Conservation (phyloP, 441 rosid species). For the Brassica hybrid region DNA sequence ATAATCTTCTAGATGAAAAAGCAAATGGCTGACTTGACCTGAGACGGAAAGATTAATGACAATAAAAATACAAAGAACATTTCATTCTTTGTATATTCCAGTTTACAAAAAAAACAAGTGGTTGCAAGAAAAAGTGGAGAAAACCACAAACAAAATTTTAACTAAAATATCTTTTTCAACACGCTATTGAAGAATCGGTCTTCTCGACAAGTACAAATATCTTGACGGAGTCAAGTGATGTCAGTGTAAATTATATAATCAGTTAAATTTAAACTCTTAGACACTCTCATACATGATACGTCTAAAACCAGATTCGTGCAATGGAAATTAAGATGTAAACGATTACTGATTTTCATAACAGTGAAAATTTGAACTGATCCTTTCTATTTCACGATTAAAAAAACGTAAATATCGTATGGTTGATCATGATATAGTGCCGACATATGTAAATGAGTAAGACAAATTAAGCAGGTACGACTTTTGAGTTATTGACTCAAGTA, state of each 20-base stretch:
- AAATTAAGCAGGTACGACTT: constrained; percentile 31
- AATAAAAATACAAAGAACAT: not conserved
- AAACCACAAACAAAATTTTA: not conserved
- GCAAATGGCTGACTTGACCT: constrained; percentile 34
- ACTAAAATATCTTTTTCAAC: constrained; percentile 29
- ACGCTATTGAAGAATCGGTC: constrained; percentile 35
- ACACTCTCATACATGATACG: too few species aligned
- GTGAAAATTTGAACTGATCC: not conserved
- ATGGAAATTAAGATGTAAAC: not conserved
- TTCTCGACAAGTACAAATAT: constrained; percentile 26
- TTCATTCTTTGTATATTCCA: not conserved
- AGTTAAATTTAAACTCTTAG: too few species aligned
- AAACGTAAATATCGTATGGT: not conserved
- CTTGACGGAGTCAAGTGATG: constrained; percentile 33
- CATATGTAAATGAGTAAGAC: constrained; percentile 20
- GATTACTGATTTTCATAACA: not conserved
- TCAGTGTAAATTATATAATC: constrained; percentile 1
- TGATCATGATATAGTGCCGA: not conserved
- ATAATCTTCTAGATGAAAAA: constrained; percentile 37
- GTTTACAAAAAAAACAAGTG: constrained; percentile 5
- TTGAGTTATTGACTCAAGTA: constrained; percentile 17
- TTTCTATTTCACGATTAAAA: not conserved
- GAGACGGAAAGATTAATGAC: constrained; percentile 4
- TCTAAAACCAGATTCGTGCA: not conserved
- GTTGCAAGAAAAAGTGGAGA: constrained; percentile 23